phyloP scores from a whole-genome alignment of 805 yeast genomes.

The Torulaspora franciscae region DNA sequence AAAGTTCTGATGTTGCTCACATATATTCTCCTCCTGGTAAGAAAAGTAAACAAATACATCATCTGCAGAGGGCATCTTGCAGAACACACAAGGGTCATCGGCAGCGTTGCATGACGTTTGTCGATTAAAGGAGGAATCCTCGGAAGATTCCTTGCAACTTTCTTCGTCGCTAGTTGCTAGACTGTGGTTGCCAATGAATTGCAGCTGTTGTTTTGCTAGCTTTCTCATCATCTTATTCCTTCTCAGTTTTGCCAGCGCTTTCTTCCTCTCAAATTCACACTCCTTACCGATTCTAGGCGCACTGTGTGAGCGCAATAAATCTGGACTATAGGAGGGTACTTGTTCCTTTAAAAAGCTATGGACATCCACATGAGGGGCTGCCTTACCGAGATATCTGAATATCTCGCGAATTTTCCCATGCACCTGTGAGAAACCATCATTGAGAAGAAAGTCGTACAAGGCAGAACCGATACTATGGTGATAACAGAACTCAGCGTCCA shows the following conservation, averaged over 20 bases:
- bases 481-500: conserved; percentile 38
- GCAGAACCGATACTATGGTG: conserved; percentile 39
- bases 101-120: conserved; percentile 19
- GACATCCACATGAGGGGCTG: conserved; percentile 34
- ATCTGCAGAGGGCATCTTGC: conserved; percentile 31
- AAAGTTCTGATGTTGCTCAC: conserved; percentile 22
- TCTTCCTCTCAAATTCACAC: conserved; percentile 54
- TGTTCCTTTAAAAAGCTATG: conserved; percentile 34
- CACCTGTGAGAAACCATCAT: conserved; percentile 40
- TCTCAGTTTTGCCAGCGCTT: conserved; percentile 62
- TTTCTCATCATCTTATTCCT: conserved; percentile 69
- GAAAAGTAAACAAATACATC: conserved; percentile 31
- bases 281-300: conserved; percentile 25
- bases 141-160: conserved; percentile 12
- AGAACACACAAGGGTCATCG: conserved; percentile 32
- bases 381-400: conserved; percentile 34
- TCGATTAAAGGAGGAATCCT: conserved; percentile 2
- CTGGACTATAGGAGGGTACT: conserved; percentile 36
- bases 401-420: conserved; percentile 58
- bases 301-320: conserved; percentile 26
- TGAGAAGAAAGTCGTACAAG: conserved; percentile 40
- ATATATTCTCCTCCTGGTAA: conserved; percentile 29
- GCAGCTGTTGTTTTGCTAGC: conserved; percentile 71
- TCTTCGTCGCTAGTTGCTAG: conserved; percentile 26
- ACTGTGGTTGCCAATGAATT: conserved; percentile 56